These are phyloP conservation scores for Pseudonitzschia multiseries DNA, from an alignment of 108 stramenopile genomes.

Conservation along the genomic window DNA sequence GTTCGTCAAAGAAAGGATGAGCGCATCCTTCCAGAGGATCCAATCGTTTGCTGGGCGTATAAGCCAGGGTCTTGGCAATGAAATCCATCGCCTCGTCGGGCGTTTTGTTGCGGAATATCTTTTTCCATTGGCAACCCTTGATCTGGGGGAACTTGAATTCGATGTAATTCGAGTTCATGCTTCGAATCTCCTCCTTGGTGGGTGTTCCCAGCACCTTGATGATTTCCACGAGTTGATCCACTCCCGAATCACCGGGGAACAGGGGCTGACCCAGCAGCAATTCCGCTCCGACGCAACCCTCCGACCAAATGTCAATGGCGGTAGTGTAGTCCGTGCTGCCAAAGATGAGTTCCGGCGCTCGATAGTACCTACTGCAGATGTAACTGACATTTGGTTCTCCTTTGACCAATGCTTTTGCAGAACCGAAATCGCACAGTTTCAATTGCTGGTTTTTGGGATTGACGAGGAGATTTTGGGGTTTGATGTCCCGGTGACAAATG, in stretches of 20 bases:
- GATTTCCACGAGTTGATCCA: conserved; percentile 99
- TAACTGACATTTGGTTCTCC: conserved; percentile 98
- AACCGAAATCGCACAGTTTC: conserved; percentile 99
- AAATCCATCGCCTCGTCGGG: conserved; percentile 94
- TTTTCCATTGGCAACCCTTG: conserved; percentile 95
- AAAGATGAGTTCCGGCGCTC: conserved; percentile 99
- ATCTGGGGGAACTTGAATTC: conserved; percentile 99
- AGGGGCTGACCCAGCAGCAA: conserved; percentile 95
- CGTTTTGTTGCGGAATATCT: conserved; percentile 91
- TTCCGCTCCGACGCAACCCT: conserved; percentile 98
- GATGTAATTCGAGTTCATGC: conserved; percentile 98
- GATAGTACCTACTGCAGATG: conserved; percentile 97
- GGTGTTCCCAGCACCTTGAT: conserved; percentile 99
- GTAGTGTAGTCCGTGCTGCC: conserved; percentile 98
- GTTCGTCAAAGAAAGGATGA: conserved; percentile 95
- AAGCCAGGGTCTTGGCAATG: conserved; percentile 87
- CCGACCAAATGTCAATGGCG: conserved; percentile 91
- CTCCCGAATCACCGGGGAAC: conserved; percentile 97
- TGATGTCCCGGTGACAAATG: conserved; percentile 98
- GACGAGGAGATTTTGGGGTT: conserved; percentile 97
- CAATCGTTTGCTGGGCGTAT: conserved; percentile 87
- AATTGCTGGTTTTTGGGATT: conserved; percentile 92
- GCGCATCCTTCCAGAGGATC: conserved; percentile 90
- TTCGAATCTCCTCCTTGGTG: conserved; percentile 92
- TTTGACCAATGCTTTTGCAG: conserved; percentile 91